Evolutionary conservation across 2,329 filamentous ascomycete genomes (phyloP).

Genomic region (Ophioceras dolichostomum): DNA sequence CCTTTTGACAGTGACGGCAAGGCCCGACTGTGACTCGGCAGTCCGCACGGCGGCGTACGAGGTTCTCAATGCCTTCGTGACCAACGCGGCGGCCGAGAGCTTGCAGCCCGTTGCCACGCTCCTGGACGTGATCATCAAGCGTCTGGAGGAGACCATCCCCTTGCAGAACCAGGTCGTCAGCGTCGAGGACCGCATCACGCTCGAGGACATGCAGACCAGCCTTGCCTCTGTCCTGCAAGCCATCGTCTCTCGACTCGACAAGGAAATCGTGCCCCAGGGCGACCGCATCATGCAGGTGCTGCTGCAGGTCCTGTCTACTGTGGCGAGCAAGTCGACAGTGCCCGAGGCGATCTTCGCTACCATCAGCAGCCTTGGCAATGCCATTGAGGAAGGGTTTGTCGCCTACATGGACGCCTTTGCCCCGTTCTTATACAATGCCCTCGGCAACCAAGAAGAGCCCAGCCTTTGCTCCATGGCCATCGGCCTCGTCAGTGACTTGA

Average conservation of each 20-base stretch:
- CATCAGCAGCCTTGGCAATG: slow-evolving; percentile 82
- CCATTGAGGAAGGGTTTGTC: slow-evolving; percentile 82
- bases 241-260: slow-evolving; percentile 83
- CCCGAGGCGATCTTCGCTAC: slow-evolving; percentile 89
- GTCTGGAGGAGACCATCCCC: slow-evolving; percentile 78
- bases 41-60: slow-evolving; percentile 94
- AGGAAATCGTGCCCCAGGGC: slow-evolving; percentile 78
- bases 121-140: slow-evolving; percentile 79
- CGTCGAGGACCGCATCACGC: slow-evolving; percentile 87
- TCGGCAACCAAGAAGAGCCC: slow-evolving; percentile 91
- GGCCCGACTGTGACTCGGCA: slow-evolving; percentile 70
- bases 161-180: slow-evolving; percentile 92
- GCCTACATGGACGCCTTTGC: slow-evolving; percentile 97
- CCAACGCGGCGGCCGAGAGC: slow-evolving; percentile 80
- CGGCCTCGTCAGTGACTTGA: slow-evolving; percentile 92
- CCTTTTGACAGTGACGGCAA: slow-evolving; percentile 74
- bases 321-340: slow-evolving; percentile 80
- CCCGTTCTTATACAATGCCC: slow-evolving; percentile 85
- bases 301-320: slow-evolving; percentile 65
- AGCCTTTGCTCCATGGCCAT: slow-evolving; percentile 94
- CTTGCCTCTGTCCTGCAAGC: slow-evolving; percentile 82
- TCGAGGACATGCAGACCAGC: slow-evolving; percentile 97
- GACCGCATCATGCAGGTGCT: slow-evolving; percentile 89
- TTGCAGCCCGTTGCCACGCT: slow-evolving; percentile 68
- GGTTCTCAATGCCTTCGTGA: slow-evolving; percentile 88